Evolutionary conservation across 495 filamentous ascomycete genomes (phyloP), one percentile per base, ranked within the genome.

Genomic region (Neurospora cerealis): DNA sequence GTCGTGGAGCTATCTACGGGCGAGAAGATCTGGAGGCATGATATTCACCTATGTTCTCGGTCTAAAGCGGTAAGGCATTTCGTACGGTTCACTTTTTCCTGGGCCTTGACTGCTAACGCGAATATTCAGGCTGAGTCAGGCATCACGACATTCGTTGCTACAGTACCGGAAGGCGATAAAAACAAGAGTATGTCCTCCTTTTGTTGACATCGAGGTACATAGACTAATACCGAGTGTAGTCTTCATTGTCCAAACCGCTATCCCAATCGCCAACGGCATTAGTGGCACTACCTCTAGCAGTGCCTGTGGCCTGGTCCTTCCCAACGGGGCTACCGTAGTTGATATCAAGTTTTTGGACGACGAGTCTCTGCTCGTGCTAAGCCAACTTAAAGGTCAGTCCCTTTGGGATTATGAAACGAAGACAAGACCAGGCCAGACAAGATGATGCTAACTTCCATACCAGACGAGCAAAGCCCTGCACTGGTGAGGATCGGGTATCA

Each of bases 281-380:
- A 86, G 84, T 44, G 77, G 75, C 24, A 44, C 75, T 2, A 46
- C 79, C 4, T 74, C 74, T 5, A 81, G 80, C 4, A 75, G 75
- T 37, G 79, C 79, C 6, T 79, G 84, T 54, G 74, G 75, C 2
- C 60, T 89, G 9, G 72, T 73, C 11, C 79, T 89, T 9, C 84
- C 83, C 6, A 75, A 81, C 71, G 83, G 80, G 11, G 48, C 69
- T 5, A 78, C 73, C 8, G 78, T 89, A 11, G 72, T 84, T 32
- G 87, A 89, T 75, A 73, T 88, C 8, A 87, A 86, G 72, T 88
- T 88, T 70, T 74, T 86, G 11, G 77, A 86, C 72, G 81, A 84
- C 71, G 76, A 80, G 28, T 78, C 72, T 19, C 73, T 89, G 5
- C 77, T 88, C 13, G 74, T 87, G 2, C 74, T 89, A 7, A 87